Percentiles rank a stretch among this genome's conserved stretches.
phyloP scores from a whole-genome alignment of 2,329 filamentous ascomycete genomes.

The Alternaria solani region DNA sequence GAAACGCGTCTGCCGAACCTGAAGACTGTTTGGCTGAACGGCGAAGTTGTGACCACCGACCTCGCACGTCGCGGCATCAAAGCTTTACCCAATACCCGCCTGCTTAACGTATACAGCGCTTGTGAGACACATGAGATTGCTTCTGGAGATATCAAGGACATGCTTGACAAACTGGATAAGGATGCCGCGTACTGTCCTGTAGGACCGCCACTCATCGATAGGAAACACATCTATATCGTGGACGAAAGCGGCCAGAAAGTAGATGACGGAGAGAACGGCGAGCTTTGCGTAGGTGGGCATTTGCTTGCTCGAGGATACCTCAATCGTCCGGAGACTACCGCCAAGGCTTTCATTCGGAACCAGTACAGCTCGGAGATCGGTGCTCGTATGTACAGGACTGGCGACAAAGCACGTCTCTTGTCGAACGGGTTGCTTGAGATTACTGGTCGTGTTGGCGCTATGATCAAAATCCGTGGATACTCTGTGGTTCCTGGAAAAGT shows the following conservation, averaged over 20 bases:
- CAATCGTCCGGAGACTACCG: constrained; percentile 80
- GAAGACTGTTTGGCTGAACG: constrained; percentile 79
- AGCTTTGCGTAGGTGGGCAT: constrained; percentile 78
- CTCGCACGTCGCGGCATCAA: constrained; percentile 73
- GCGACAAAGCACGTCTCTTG: constrained; percentile 73
- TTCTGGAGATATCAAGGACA: constrained; percentile 75
- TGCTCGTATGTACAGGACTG: constrained; percentile 77
- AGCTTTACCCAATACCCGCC: constrained; percentile 71
- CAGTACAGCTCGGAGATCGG: constrained; percentile 67
- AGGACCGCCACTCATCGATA: constrained; percentile 70
- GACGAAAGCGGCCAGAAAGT: constrained; percentile 73
- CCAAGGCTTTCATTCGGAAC: constrained; percentile 73
- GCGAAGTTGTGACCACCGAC: constrained; percentile 82
- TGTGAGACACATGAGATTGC: constrained; percentile 84
- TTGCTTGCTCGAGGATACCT: constrained; percentile 79
- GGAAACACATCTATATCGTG: constrained; percentile 74
- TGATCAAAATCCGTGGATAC: constrained; percentile 84
- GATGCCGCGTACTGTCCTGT: constrained; percentile 75
- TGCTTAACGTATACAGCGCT: constrained; percentile 83
- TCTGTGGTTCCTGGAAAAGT: constrained; percentile 80
- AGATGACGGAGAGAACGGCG: constrained; percentile 67
- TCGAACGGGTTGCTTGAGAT: constrained; percentile 76
- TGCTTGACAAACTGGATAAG: constrained; percentile 64
- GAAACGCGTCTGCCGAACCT: constrained; percentile 70
- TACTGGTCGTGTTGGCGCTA: constrained; percentile 76